Percentiles rank a stretch among this genome's conserved stretches.
These are phyloP conservation scores for Colletotrichum simmondsii DNA, from an alignment of 2,329 filamentous ascomycete species.

Conservation along the genomic window DNA sequence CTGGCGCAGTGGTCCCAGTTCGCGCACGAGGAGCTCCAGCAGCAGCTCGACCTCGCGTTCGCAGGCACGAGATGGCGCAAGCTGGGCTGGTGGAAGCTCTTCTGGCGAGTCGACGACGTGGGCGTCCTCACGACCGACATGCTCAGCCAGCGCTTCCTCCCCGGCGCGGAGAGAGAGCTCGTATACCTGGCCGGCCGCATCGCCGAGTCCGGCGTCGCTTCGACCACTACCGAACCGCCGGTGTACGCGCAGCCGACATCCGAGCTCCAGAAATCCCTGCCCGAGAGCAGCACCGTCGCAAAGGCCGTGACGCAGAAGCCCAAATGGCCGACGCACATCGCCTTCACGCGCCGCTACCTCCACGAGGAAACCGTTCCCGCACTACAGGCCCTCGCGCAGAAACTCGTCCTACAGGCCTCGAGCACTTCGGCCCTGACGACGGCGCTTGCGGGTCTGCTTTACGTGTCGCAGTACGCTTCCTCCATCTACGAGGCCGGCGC, in stretches of 20 bases:
- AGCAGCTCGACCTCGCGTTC: conserved; percentile 83
- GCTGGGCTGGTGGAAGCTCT: conserved; percentile 92
- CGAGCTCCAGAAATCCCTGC: conserved; percentile 28
- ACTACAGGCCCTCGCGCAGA: conserved; percentile 78
- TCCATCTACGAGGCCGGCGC: conserved; percentile 71
- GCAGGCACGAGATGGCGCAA: conserved; percentile 80
- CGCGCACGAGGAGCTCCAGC: conserved; percentile 85
- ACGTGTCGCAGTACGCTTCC: conserved; percentile 64
- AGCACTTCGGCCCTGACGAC: conserved; percentile 75
- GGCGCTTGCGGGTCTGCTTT: conserved; percentile 65
- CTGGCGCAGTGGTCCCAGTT: conserved; percentile 80
- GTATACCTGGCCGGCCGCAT: conserved; percentile 86
- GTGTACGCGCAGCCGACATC: conserved; percentile 49
- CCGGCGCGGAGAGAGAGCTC: conserved; percentile 81
- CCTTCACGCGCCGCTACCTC: conserved; percentile 74
- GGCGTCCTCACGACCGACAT: conserved; percentile 85
- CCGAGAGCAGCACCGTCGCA: conserved; percentile 4
- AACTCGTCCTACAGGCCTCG: conserved; percentile 78
- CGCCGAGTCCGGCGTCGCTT: conserved; percentile 55
- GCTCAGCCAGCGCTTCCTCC: conserved; percentile 80
- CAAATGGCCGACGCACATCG: conserved; percentile 81
- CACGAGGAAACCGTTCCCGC: conserved; percentile 75
- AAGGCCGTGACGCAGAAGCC: conserved; percentile 31
- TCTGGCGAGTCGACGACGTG: conserved; percentile 95
- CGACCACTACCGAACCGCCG: conserved; percentile 29